These are phyloP conservation scores for Plasmodium fragile DNA, from an alignment of 169 alveolate species.

Conservation along the genomic window DNA sequence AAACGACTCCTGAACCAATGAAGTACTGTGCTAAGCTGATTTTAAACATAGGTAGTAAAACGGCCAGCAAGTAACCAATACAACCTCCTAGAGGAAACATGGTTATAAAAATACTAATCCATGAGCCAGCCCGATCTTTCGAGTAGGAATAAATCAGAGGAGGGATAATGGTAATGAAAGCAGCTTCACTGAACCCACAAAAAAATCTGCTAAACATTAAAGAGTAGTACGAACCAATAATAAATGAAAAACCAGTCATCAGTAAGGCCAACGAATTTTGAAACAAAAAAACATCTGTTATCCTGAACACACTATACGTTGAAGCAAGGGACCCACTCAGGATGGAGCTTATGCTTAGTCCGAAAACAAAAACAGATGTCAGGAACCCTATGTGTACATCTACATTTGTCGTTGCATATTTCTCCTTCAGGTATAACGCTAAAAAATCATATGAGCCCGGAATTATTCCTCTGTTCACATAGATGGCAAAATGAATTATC, in stretches of 20 bases:
- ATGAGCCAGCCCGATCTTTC: constrained; percentile 51
- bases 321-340: constrained; percentile 55
- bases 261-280: constrained; percentile 29
- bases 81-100: constrained; percentile 66
- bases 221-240: constrained; percentile 38
- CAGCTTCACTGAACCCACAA: constrained; percentile 70
- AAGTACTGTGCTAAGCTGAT: constrained; percentile 37
- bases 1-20: not conserved
- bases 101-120: constrained; percentile 51
- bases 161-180: constrained; percentile 49
- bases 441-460: constrained; percentile 67
- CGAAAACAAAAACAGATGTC: constrained; percentile 53
- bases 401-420: constrained; percentile 30
- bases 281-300: constrained; percentile 29
- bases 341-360: constrained; percentile 46
- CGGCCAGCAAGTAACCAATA: constrained; percentile 29
- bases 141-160: constrained; percentile 54
- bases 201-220: constrained; percentile 62
- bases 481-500: constrained; percentile 25
- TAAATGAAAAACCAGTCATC: constrained; percentile 33
- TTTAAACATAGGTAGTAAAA: not conserved
- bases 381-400: constrained; percentile 62
- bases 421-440: constrained; percentile 26
- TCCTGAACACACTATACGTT: constrained; percentile 16
- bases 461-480: constrained; percentile 57